phyloP scores from a whole-genome alignment of 306 rosid species.

The Cucurbita maxima region DNA sequence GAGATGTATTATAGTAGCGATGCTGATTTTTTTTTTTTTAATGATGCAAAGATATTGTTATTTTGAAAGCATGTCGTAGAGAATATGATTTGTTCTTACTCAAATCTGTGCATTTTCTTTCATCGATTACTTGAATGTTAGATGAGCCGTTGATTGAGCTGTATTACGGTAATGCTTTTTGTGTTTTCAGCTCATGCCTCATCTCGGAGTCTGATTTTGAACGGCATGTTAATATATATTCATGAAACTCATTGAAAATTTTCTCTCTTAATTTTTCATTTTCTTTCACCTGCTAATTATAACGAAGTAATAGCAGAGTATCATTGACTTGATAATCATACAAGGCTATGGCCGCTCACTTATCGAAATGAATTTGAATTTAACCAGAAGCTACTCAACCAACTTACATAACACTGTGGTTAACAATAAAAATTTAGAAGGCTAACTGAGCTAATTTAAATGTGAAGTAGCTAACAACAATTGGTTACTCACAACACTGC shows the following conservation, averaged over 20 bases:
- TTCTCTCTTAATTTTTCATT: no score
- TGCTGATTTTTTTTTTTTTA: neutral
- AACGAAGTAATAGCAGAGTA: no score
- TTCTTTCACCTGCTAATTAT: no score
- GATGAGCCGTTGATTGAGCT: neutral
- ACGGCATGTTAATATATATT: neutral
- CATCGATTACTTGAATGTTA: neutral
- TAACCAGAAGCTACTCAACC: no score
- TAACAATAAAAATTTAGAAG: no score
- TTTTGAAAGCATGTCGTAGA: neutral
- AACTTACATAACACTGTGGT: no score
- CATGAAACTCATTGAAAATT: neutral
- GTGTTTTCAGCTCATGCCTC: neutral
- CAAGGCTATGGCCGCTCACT: no score
- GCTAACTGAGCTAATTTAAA: no score
- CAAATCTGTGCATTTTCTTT: neutral
- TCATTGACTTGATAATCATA: no score
- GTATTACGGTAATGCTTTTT: neutral
- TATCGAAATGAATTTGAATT: no score
- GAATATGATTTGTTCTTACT: neutral
- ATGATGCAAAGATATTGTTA: neutral
- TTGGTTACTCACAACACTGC: no score
- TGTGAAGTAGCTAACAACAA: no score
- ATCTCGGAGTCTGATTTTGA: neutral
- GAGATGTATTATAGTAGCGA: neutral